Percentiles rank a stretch among this genome's conserved stretches.
Evolutionary conservation across 352 stramenopile species (phyloP).

Genomic region (Pythium brachiatum): DNA sequence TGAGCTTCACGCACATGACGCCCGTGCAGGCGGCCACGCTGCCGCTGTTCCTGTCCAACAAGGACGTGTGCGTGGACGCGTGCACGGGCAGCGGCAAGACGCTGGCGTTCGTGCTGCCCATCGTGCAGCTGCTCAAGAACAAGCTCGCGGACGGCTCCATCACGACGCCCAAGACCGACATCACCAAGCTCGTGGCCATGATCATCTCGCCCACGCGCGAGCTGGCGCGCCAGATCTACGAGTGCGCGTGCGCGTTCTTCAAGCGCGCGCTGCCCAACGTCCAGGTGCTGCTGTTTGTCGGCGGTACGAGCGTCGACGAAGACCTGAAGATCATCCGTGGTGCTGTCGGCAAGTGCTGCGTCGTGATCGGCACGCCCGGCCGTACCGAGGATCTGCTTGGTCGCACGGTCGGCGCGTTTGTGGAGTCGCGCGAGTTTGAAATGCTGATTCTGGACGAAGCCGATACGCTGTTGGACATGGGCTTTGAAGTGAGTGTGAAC

Average conservation of each 20-base stretch:
- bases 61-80: constrained; percentile 94
- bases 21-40: constrained; percentile 91
- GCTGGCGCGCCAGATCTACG: constrained; percentile 83
- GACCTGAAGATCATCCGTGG: constrained; percentile 66
- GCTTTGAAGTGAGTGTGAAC: constrained; percentile 95
- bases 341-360: constrained; percentile 55
- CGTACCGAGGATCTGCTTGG: constrained; percentile 87
- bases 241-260: constrained; percentile 71
- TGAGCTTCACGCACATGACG: constrained; percentile 90
- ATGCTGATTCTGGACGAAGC: constrained; percentile 99
- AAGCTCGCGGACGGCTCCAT: constrained; percentile 65
- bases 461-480: constrained; percentile 98
- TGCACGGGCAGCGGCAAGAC: constrained; percentile 95
- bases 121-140: constrained; percentile 88
- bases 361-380: constrained; percentile 84
- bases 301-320: constrained; percentile 87
- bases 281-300: constrained; percentile 86
- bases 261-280: constrained; percentile 55
- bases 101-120: constrained; percentile 93
- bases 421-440: constrained; percentile 94
- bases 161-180: constrained; percentile 44
- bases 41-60: constrained; percentile 92
- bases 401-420: constrained; percentile 59
- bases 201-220: constrained; percentile 89
- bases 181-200: constrained; percentile 78